phyloP scores from a whole-genome alignment of 768 basidiomycete species.

The Boletus sensibilis region DNA sequence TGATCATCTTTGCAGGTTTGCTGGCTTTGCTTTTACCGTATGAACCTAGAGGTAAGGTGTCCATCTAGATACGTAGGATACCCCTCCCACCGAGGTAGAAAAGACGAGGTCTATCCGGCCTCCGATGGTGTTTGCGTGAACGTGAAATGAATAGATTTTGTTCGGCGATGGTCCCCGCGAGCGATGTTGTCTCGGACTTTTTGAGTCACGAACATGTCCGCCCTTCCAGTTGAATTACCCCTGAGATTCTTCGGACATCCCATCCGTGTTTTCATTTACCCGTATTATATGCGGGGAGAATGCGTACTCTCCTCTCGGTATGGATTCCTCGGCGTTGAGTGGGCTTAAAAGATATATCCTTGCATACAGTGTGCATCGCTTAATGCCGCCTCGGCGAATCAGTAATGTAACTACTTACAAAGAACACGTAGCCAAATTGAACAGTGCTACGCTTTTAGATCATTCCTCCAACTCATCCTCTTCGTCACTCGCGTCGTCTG shows the following conservation, averaged over 20 bases:
- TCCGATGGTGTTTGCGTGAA: not conserved
- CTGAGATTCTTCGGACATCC: not conserved
- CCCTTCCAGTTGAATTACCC: not conserved
- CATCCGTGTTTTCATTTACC: not conserved
- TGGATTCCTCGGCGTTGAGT: not conserved
- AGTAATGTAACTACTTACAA: too few species aligned
- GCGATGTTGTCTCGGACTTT: not conserved
- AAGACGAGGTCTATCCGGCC: not conserved
- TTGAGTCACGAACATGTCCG: not conserved
- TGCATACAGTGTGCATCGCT: not conserved
- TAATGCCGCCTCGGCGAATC: too few species aligned
- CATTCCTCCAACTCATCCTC: constrained; percentile 54
- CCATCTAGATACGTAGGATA: constrained; percentile 44
- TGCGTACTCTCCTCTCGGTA: not conserved
- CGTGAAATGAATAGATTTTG: not conserved
- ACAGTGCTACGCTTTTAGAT: constrained; percentile 6
- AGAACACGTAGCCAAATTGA: too few species aligned
- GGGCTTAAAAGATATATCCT: not conserved
- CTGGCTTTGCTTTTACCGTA: constrained; percentile 66
- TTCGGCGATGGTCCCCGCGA: not conserved
- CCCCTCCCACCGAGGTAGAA: not conserved
- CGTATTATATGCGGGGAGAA: not conserved
- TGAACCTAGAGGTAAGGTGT: constrained; percentile 72
- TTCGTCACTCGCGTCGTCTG: constrained; percentile 34
- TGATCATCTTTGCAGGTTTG: constrained; percentile 59